Evolutionary conservation across 257 asterid species (phyloP), one percentile per base, ranked within the genome.

Genomic region (Ehretia macrophylla): DNA sequence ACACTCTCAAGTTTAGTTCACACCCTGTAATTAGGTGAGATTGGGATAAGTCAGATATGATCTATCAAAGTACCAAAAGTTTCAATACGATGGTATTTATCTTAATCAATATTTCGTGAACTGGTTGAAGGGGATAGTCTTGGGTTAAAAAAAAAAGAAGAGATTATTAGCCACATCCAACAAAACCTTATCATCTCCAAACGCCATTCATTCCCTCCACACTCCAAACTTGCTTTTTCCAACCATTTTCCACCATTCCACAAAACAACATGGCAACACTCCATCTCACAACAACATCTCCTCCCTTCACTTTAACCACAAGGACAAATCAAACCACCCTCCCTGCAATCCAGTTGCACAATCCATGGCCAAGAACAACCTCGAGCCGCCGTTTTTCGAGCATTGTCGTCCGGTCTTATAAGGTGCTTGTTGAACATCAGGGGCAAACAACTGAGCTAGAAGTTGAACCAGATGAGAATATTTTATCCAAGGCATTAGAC

Each of bases 381-480:
- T 16, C 55, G 13, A 68, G 42, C 47, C 47, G 53, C 18, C 61
- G 23, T 17, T 47, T 64, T n/a, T 39, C 72, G 22, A 11, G 62
- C 75, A 5, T 70, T 55, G 61, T 60, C 63, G 62, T 61, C 63
- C 42, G 47, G 39, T 79, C 96, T 46, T 84, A 78, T 86, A 88
- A 81, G 67, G 95, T 91, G 11, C 37, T 76, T 35, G 57, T 91
- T 66, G 96, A 91, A 55, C 94, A 91, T 56, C 74, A 62, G 55
- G 83, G 69, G 21, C 59, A 68, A 16, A 62, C 77, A 1, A 81
- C 88, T 20, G 96, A 85, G 77, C 69, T 91, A 0, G 83, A 85
- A 32, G 92, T 91, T 42, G 97, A 91, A 42, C 70, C 89, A 10
- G 95, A 91, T 44, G 98, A 91, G 68, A 83, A 94, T 49, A 85